Percentiles rank a stretch among this genome's conserved stretches.
Evolutionary conservation across 345 rosid genomes (phyloP).

Genomic region (Syzygium jambos): DNA sequence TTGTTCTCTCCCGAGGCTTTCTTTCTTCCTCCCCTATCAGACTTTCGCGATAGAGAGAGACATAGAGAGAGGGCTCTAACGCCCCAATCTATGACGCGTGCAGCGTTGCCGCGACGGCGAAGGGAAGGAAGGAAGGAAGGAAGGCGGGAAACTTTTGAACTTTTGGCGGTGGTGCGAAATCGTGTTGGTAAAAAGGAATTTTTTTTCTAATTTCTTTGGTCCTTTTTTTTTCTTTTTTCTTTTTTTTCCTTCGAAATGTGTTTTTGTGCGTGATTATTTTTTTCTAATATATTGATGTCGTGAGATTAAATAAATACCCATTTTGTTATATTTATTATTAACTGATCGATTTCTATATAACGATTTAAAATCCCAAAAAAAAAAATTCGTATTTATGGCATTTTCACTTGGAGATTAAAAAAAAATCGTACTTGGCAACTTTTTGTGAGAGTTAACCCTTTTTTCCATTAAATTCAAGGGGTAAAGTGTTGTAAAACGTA

Average conservation of each 20-base stretch:
- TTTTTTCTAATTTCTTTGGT: background rate
- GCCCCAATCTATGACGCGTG: background rate
- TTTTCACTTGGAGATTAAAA: background rate
- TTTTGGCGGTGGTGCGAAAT: background rate
- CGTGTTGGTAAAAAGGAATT: background rate
- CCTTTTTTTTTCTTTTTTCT: background rate
- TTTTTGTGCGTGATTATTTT: background rate
- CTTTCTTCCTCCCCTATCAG: background rate
- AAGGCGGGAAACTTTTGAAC: background rate
- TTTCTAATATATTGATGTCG: background rate
- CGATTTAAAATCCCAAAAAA: accelerated
- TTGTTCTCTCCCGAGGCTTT: conserved; percentile 1
- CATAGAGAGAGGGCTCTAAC: background rate
- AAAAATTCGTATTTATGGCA: background rate
- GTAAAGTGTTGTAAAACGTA: accelerated
- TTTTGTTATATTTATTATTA: background rate
- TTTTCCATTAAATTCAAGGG: background rate
- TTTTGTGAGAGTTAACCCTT: background rate
- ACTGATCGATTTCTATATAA: background rate
- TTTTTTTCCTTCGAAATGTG: background rate
- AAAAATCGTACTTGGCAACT: accelerated
- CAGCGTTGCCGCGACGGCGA: background rate
- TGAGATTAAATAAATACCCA: background rate
- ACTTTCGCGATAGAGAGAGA: background rate
- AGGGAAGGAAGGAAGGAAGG: background rate